Conservation (phyloP, 2,329 filamentous ascomycete genomes). For the Diaporthe australafricana region DNA sequence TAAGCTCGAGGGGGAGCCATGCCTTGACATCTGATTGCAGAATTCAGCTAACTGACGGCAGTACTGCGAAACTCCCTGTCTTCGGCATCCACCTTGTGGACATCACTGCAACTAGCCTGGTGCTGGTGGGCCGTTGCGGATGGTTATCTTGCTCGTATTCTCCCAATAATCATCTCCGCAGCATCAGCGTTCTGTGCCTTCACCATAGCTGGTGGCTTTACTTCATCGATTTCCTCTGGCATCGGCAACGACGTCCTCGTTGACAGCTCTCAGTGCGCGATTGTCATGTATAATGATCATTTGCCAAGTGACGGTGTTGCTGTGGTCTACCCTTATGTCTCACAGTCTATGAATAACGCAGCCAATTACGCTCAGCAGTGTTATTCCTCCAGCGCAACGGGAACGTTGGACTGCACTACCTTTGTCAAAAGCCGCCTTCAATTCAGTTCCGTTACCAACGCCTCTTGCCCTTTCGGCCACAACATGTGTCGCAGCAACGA, state of each 20-base stretch:
- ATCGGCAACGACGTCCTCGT: constrained; percentile 27
- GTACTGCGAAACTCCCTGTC: constrained; percentile 11
- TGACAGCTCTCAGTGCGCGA: constrained; percentile 27
- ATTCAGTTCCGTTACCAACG: background rate
- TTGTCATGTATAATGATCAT: background rate
- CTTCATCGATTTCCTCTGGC: background rate
- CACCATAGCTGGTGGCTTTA: constrained; percentile 19
- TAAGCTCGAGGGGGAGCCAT: background rate
- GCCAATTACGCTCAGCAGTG: constrained; percentile 40
- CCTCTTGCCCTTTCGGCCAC: constrained; percentile 39
- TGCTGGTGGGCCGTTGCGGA: background rate
- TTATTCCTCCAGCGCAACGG: constrained; percentile 30
- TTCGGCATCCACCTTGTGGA: background rate
- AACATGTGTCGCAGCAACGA: constrained; percentile 31
- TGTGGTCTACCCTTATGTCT: background rate
- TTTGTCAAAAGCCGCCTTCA: constrained; percentile 21
- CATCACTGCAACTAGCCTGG: background rate
- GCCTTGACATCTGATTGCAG: accelerated
- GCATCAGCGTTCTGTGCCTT: background rate
- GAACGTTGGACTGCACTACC: constrained; percentile 17
- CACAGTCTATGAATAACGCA: background rate
- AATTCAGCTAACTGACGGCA: background rate
- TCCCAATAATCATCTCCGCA: background rate
- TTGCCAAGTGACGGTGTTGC: too few species aligned
- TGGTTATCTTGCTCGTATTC: background rate